Conservation (phyloP, 495 filamentous ascomycete genomes). For the Pyronema domesticum region DNA sequence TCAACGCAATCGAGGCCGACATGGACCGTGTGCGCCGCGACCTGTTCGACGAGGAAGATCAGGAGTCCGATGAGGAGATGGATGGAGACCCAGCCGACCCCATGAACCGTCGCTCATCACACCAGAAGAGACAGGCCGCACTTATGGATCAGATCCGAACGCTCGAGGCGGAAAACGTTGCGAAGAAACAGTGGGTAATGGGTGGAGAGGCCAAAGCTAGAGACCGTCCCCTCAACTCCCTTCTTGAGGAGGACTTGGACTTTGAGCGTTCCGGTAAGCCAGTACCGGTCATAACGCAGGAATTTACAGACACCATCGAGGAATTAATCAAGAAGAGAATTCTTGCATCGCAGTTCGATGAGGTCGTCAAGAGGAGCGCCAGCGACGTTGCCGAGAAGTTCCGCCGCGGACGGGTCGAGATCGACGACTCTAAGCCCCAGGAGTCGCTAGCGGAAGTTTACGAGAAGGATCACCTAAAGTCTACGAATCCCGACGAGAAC, state of each 20-base stretch:
- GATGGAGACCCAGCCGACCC: conserved; percentile 39
- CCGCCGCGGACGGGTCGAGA: conserved; percentile 51
- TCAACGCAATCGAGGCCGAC: conserved; percentile 45
- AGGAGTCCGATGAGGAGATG: conserved; percentile 15
- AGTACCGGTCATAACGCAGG: conserved; percentile 82
- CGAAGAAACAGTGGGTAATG: conserved; percentile 80
- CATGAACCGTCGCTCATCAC: conserved; percentile 46
- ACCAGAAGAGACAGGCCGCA: conserved; percentile 72
- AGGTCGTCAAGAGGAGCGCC: conserved; percentile 69
- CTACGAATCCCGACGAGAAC: conserved; percentile 58
- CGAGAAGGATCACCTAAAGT: conserved; percentile 73
- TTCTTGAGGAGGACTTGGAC: conserved; percentile 87
- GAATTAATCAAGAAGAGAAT: conserved; percentile 89
- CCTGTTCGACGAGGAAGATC: conserved; percentile 59
- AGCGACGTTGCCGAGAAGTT: conserved; percentile 37
- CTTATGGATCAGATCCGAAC: conserved; percentile 76
- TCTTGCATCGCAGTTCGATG: conserved; percentile 79
- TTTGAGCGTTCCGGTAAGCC: conserved; percentile 95
- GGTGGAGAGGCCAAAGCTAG: conserved; percentile 71
- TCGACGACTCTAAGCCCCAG: conserved; percentile 73
- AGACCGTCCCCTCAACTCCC: conserved; percentile 71
- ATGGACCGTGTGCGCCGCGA: conserved; percentile 82
- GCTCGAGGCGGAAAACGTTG: conserved; percentile 74
- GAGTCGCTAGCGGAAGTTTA: conserved; percentile 84
- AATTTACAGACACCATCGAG: conserved; percentile 82